Percentiles rank a stretch among this genome's conserved stretches.
Evolutionary conservation across 192 early-diverging fungal species (phyloP).

Genomic region (Entophlyctis luteolus): DNA sequence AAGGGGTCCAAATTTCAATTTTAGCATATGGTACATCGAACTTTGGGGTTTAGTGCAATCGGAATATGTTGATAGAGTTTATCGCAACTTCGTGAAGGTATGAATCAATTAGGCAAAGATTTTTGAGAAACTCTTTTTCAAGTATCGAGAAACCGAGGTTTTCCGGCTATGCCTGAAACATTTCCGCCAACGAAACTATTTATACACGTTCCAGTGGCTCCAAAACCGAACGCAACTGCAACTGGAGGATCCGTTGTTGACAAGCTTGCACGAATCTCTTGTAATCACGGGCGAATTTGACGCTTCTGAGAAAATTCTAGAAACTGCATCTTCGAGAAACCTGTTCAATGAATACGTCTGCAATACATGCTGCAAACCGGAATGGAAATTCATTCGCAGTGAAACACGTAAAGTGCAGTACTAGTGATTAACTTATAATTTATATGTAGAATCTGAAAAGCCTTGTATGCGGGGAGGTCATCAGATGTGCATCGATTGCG

Average conservation of each 20-base stretch:
- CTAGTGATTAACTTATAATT: neutral
- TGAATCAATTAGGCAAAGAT: too few species aligned
- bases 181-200: slow-evolving; percentile 75
- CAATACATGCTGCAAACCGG: slow-evolving; percentile 64
- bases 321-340: slow-evolving; percentile 54
- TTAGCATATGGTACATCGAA: slow-evolving; percentile 93
- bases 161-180: slow-evolving; percentile 84
- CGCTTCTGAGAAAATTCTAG: slow-evolving; percentile 69
- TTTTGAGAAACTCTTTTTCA: too few species aligned
- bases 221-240: slow-evolving; percentile 57
- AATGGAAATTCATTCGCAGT: too few species aligned
- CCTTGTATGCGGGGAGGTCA: slow-evolving; percentile 80
- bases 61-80: slow-evolving; percentile 62
- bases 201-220: slow-evolving; percentile 67
- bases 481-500: slow-evolving; percentile 91
- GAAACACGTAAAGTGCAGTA: too few species aligned
- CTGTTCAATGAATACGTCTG: slow-evolving; percentile 72
- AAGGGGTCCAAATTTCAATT: slow-evolving; percentile 92
- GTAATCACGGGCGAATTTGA: slow-evolving; percentile 69
- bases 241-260: slow-evolving; percentile 79
- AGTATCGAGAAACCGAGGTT: slow-evolving; percentile 75
- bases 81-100: slow-evolving; percentile 65
- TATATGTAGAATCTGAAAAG: slow-evolving; percentile 5
- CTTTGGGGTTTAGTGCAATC: slow-evolving; percentile 70
- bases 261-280: slow-evolving; percentile 60